Base-by-base conservation (phyloP, 495 filamentous ascomycete genomes). In the Aspergillus nanangensis region DNA sequence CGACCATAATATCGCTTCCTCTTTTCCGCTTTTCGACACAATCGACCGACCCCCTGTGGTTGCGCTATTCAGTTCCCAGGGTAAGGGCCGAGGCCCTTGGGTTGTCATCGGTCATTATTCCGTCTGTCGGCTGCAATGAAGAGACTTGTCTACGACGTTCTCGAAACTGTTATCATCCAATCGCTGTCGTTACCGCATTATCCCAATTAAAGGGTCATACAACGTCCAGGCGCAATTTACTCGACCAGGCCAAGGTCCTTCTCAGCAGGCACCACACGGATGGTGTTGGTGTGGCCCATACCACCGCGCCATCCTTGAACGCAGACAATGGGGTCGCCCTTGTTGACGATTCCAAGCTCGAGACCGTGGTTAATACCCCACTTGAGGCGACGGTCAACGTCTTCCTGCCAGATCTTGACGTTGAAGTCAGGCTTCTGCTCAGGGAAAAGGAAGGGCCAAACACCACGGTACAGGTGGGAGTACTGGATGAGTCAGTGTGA, bases 241-340 rank as follows among this genome's bases (percentile, higher is more conserved):
- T 72, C 60, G 50, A 56, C 37, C 40, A 78, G 69, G 41, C 73
- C 67, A 55, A 86, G 81, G 66, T 86, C 75, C 55, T 82, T 73
- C 61, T 80, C 78, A 49, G 79, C 79, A 41, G 84, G 82, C 32
- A 84, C 70, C 46, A 89, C 73, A 60, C 82, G 83, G 45, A 87
- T 84, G 47, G 93, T 97, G 75, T 97, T 98, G 52, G 93, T 98
- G 77, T 98, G 91, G 51, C 93, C 93, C 83, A 90, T 87, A 44
- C 93, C 94, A 56, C 93, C 93, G 62, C 88, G 81, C 93, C 93
- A 98, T 65, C 94, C 93, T 69, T 98, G 93, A 19, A 98, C 91
- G 58, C 94, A 95, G 50, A 97, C 83, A 29, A 97, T 86, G 51
- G 80, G 81, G 61, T 94, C 90, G 45, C 84, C 90, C 66, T 86